phyloP scores from a whole-genome alignment of 148 eudicot genomes.

The Chenopodium quinoa region DNA sequence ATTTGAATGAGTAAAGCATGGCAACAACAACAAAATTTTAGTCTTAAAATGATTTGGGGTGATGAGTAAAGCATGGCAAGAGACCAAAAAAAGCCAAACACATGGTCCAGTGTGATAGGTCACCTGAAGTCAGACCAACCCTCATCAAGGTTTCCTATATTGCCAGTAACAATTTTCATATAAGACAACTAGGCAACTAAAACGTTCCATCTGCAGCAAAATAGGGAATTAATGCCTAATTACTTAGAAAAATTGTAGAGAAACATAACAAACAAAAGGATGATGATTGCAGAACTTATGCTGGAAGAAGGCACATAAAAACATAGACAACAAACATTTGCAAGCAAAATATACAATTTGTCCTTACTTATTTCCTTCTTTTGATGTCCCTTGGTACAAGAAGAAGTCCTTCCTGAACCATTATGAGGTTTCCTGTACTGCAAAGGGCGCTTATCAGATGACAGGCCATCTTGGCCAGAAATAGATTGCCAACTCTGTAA shows the following conservation, averaged over 20 bases:
- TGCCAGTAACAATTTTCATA: background rate
- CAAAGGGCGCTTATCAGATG: constrained; percentile 36
- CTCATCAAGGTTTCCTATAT: background rate
- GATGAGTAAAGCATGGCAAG: background rate
- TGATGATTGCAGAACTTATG: background rate
- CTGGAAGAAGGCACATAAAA: background rate
- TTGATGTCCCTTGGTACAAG: constrained; percentile 29
- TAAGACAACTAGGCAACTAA: background rate
- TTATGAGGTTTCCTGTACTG: constrained; percentile 47
- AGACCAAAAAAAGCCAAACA: background rate
- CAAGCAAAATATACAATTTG: background rate
- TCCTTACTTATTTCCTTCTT: constrained; percentile 42
- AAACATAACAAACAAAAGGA: background rate
- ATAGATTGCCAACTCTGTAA: constrained; percentile 51
- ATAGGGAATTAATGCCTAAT: background rate
- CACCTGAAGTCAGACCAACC: background rate
- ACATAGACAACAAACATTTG: constrained; percentile 7
- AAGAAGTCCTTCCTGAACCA: constrained; percentile 34
- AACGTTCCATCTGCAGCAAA: background rate
- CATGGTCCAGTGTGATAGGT: background rate
- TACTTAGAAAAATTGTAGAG: background rate
- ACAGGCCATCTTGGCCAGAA: constrained; percentile 34
- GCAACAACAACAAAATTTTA: too few species aligned
- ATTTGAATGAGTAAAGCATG: background rate
- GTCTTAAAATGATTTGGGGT: too few species aligned